These are phyloP conservation scores for Fraxinus paxiana DNA, from an alignment of 305 asterid genomes.

Conservation along the genomic window DNA sequence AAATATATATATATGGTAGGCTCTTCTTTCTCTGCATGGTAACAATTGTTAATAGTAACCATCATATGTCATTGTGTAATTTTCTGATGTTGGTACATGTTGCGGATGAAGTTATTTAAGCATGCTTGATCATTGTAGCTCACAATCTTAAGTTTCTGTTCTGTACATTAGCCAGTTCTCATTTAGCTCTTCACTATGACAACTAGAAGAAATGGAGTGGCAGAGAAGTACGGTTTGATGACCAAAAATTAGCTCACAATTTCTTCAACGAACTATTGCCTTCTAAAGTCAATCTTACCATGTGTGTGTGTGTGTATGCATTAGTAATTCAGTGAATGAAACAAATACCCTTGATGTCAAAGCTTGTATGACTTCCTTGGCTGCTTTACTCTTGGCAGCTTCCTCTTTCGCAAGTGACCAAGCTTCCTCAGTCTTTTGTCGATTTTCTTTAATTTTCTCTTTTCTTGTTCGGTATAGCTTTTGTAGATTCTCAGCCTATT, in stretches of 20 bases:
- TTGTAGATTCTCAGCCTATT: conserved; percentile 37
- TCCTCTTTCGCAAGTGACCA: conserved; percentile 51
- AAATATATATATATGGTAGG: neutral
- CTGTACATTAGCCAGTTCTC: neutral
- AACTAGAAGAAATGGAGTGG: neutral
- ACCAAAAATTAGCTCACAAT: neutral
- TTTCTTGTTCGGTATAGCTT: conserved; percentile 34
- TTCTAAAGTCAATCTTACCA: neutral
- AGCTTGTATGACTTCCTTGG: conserved; percentile 44
- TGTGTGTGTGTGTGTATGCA: neutral
- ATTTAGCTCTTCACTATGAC: neutral
- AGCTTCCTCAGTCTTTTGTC: conserved; percentile 34
- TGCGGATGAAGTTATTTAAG: neutral
- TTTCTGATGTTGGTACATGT: neutral
- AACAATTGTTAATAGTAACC: neutral
- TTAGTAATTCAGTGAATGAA: neutral
- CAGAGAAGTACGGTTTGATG: neutral
- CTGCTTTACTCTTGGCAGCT: conserved; percentile 45
- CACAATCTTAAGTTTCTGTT: neutral
- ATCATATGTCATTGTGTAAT: neutral
- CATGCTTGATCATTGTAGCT: neutral
- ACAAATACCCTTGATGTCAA: conserved; percentile 40
- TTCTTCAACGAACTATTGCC: neutral
- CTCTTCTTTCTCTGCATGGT: neutral
- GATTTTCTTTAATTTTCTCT: conserved; percentile 39